Conservation (phyloP, 2,329 filamentous ascomycete species). For the Ascochyta pisi region DNA sequence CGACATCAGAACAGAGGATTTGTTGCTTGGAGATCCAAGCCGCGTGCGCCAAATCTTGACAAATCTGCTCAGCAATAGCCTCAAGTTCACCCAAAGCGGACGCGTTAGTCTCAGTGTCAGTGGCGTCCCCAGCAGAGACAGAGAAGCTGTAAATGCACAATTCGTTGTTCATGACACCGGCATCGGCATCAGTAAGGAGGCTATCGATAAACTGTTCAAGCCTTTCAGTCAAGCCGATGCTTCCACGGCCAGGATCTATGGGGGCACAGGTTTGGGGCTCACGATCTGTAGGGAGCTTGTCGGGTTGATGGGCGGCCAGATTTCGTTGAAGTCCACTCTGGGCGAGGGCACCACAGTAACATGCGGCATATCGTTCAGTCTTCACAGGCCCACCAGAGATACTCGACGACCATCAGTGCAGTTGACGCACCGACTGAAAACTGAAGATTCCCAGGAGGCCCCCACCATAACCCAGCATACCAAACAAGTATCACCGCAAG, state of each 20-base stretch:
- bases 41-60: slow-evolving; percentile 44
- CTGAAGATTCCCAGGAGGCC: no score
- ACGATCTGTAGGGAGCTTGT: slow-evolving; percentile 48
- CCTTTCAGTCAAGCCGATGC: slow-evolving; percentile 27
- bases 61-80: slow-evolving; percentile 48
- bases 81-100: slow-evolving; percentile 50
- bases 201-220: slow-evolving; percentile 30
- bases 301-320: slow-evolving; percentile 46
- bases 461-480: no score
- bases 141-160: slow-evolving; percentile 30
- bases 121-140: background rate
- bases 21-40: slow-evolving; percentile 51
- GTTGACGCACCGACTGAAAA: no score
- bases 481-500: no score
- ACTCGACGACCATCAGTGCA: no score
- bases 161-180: slow-evolving; percentile 42
- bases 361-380: slow-evolving; percentile 66
- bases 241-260: slow-evolving; percentile 36
- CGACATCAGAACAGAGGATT: slow-evolving; percentile 58
- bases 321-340: slow-evolving; percentile 39
- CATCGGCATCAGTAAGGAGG: slow-evolving; percentile 37
- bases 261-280: slow-evolving; percentile 47
- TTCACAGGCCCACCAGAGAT: no score
- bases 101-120: no score
- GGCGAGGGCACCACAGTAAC: slow-evolving; percentile 70